Conservation (phyloP, 2,329 filamentous ascomycete species). For the Parasarocladium wereldwijsianum region DNA sequence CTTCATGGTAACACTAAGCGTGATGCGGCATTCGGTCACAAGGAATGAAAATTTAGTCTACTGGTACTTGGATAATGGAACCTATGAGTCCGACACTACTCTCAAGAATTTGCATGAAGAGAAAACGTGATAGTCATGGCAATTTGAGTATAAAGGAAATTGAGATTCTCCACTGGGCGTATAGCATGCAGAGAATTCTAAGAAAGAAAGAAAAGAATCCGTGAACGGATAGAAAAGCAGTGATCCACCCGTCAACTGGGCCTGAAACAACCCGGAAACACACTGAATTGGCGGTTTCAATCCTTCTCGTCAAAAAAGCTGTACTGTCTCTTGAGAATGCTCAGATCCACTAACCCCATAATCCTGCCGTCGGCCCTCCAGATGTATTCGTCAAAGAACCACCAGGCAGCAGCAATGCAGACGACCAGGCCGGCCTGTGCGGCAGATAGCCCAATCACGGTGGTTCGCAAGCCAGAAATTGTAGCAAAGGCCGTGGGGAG, state of each 20-base stretch:
- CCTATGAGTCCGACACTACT: no score
- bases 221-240: background rate
- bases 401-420: slow-evolving; percentile 21
- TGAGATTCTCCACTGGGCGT: no score
- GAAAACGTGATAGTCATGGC: background rate
- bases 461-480: slow-evolving; percentile 19
- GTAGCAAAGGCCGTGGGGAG: slow-evolving; percentile 21
- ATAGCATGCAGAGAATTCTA: no score
- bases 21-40: no score
- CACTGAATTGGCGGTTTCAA: slow-evolving; percentile 6
- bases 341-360: slow-evolving; percentile 31
- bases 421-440: slow-evolving; percentile 24
- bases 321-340: slow-evolving; percentile 23
- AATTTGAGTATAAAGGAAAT: background rate
- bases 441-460: slow-evolving; percentile 25
- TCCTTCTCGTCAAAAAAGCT: slow-evolving; percentile 34
- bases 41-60: no score
- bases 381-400: slow-evolving; percentile 25
- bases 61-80: no score
- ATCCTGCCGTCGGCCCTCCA: slow-evolving; percentile 28
- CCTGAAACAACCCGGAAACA: background rate
- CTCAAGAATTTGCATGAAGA: no score
- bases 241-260: background rate
- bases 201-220: background rate
- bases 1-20: no score